Evolutionary conservation across 2,329 filamentous ascomycete species (phyloP).

Genomic region (Xylariomycetidae sp.): DNA sequence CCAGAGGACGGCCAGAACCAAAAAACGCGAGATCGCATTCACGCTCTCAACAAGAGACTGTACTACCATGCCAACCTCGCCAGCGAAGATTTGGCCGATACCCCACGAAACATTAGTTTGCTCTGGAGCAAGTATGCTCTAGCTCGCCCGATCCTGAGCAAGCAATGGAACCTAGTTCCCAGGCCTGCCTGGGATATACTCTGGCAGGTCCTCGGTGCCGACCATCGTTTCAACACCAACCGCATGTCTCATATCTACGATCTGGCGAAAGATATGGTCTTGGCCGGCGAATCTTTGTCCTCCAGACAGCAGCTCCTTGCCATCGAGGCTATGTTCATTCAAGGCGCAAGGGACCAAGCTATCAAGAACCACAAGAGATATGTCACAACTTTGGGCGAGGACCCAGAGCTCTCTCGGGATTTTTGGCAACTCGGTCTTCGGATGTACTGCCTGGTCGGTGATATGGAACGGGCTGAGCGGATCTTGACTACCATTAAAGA

Average conservation of each 20-base stretch:
- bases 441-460: slow-evolving; percentile 53
- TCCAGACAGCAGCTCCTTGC: slow-evolving; percentile 57
- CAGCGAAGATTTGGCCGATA: slow-evolving; percentile 7
- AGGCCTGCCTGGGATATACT: slow-evolving; percentile 56
- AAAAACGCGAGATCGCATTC: slow-evolving; percentile 10
- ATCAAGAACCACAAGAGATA: slow-evolving; percentile 58
- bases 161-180: slow-evolving; percentile 50
- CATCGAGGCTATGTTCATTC: slow-evolving; percentile 61
- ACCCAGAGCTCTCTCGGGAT: slow-evolving; percentile 39
- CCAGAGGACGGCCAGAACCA: slow-evolving; percentile 7
- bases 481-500: slow-evolving; percentile 49
- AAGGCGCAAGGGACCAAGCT: slow-evolving; percentile 54
- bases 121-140: slow-evolving; percentile 45
- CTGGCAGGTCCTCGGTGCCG: slow-evolving; percentile 56
- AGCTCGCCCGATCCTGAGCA: slow-evolving; percentile 37
- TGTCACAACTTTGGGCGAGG: slow-evolving; percentile 44
- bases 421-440: slow-evolving; percentile 62
- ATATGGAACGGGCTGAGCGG: slow-evolving; percentile 53
- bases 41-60: no score
- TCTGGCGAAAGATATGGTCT: slow-evolving; percentile 60
- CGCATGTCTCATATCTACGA: slow-evolving; percentile 55
- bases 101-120: slow-evolving; percentile 11
- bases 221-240: slow-evolving; percentile 42
- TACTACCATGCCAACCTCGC: no score
- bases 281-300: slow-evolving; percentile 48